Evolutionary conservation across 768 basidiomycete genomes (phyloP).

Genomic region (Mycena galopus): DNA sequence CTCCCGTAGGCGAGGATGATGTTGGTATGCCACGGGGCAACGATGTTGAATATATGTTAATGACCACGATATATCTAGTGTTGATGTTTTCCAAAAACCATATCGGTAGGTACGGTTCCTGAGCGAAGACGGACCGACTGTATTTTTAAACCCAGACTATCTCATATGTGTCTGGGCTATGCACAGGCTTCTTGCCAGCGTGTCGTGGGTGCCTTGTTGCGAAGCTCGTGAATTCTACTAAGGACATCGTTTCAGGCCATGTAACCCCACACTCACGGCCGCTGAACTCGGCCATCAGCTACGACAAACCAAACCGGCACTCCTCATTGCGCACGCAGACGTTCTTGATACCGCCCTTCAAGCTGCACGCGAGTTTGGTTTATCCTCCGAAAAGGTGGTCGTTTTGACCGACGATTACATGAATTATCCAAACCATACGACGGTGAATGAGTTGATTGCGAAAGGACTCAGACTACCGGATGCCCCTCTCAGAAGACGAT

Average conservation of each 20-base stretch:
- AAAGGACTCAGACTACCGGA: not conserved
- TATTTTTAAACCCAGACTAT: constrained; percentile 4
- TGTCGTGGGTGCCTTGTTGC: constrained; percentile 1
- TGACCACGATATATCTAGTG: not conserved
- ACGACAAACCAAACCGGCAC: not conserved
- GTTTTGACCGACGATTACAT: not conserved
- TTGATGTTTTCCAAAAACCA: not conserved
- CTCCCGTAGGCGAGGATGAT: not conserved
- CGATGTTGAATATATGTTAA: not conserved
- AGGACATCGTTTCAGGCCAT: not conserved
- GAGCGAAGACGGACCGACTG: not conserved
- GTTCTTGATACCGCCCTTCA: not conserved
- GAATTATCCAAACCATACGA: not conserved
- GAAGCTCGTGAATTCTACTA: not conserved
- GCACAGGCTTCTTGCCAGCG: not conserved
- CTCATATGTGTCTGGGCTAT: not conserved
- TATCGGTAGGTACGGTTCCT: not conserved
- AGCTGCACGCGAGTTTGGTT: not conserved
- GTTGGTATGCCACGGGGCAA: not conserved
- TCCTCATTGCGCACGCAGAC: not conserved
- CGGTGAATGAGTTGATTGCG: not conserved
- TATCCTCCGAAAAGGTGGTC: not conserved
- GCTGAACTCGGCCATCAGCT: constrained; percentile 7
- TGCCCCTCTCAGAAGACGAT: not conserved
- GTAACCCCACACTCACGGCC: not conserved